Evolutionary conservation across 2,329 filamentous ascomycete species (phyloP), one percentile per base, ranked within the genome.

Genomic region (Trichoderma afroharzianum): DNA sequence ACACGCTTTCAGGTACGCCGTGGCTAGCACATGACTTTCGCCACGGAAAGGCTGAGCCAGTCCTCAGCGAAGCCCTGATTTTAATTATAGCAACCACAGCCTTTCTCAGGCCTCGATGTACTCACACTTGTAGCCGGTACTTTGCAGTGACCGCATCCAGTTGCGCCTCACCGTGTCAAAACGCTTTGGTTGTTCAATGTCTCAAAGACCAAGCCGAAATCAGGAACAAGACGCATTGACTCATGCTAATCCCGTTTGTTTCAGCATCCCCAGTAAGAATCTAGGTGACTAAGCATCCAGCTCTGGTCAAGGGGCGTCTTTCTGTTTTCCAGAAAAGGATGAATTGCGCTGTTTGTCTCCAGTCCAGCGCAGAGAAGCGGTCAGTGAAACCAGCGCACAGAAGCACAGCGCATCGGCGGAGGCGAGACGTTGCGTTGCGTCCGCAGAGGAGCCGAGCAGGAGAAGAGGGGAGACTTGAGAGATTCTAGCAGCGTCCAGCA

Each of bases 71-170:
- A 69, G 28, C 66, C 66, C 39, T 69, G 30, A 33, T 28, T 50
- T 62, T 69, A 69, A 62, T 69, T 62, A 69, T 69, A 69, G 66
- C 66, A 69, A 69, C 66, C 66, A 69, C 57, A 69, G 66, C 66
- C 66, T 61, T 33, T 69, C 57, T 62, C 39, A 9, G 28, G 55
- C 30, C 6, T 24, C n/a, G 21, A n/a, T 69, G 66, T 50, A 50
- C 21, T 28, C 24, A 2, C 3, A 7, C 7, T 62, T 62, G 57
- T 69, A 69, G 57, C 21, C n/a, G 24, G 57, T 61, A 69, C 66
- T 69, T 50, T 36, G 57, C 28, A 62, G 66, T 69, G 66, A 69
- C 66, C 15, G 28, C 6, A 33, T 36, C n/a, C 39, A 58, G 63
- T 67, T 57, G 63, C 39, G 55, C 66, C 66, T 69, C 55, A 62